A percentile compares a stretch with the other conserved stretches of the same genome.
These are phyloP conservation scores for Cryptococcus hybrid DNA, from an alignment of 1,284 basidiomycete genomes.

Conservation along the genomic window DNA sequence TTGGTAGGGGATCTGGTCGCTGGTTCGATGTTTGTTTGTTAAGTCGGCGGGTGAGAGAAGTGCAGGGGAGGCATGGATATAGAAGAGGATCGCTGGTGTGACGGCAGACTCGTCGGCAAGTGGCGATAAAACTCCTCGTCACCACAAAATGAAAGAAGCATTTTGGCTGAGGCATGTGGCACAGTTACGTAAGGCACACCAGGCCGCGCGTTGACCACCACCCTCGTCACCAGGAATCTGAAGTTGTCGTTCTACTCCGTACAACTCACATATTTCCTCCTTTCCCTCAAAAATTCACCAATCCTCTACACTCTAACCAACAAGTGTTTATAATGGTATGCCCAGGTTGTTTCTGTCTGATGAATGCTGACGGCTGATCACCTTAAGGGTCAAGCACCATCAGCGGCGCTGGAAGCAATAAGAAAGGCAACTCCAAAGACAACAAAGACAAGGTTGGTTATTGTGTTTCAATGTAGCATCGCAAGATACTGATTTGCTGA, in stretches of 20 bases:
- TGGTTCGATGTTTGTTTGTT: neutral
- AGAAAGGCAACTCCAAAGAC: constrained; percentile 54
- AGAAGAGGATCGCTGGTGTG: too few relatives aligned
- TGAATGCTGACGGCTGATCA: neutral
- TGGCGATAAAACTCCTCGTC: too few relatives aligned
- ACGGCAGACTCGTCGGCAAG: too few relatives aligned
- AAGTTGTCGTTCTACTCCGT: neutral
- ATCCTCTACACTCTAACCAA: too few relatives aligned
- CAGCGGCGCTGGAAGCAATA: constrained; percentile 55
- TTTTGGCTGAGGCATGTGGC: neutral
- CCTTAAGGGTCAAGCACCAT: constrained; percentile 72
- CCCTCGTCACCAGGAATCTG: neutral
- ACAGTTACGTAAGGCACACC: neutral
- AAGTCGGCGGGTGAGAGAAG: too few relatives aligned
- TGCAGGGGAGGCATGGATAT: too few relatives aligned
- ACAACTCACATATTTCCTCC: neutral
- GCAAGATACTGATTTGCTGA: neutral
- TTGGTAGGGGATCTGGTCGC: neutral
- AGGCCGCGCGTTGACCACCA: neutral
- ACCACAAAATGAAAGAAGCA: too few relatives aligned
- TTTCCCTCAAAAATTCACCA: too few relatives aligned
- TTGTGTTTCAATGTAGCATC: neutral
- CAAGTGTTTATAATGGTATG: constrained; percentile 4
- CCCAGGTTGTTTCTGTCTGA: neutral
- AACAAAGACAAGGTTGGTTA: constrained; percentile 59